Evolutionary conservation across 2,329 filamentous ascomycete species (phyloP).

Genomic region (Talaromyces funiculosus): DNA sequence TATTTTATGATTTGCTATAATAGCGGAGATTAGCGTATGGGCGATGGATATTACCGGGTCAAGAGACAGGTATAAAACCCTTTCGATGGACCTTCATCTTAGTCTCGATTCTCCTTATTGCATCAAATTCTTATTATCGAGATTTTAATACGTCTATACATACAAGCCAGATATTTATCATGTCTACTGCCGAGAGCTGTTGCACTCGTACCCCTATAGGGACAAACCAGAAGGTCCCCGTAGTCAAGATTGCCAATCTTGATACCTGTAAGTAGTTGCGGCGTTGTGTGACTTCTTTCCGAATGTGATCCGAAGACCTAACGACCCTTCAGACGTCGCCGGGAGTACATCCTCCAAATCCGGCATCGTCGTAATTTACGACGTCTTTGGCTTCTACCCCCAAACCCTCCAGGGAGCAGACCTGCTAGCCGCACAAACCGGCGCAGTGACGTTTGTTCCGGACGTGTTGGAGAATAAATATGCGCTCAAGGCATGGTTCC

Average conservation of each 20-base stretch:
- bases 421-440: constrained; percentile 34
- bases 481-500: constrained; percentile 46
- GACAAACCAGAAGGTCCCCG: constrained; percentile 12
- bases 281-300: background rate
- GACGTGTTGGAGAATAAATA: constrained; percentile 43
- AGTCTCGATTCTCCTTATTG: background rate
- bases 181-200: constrained; percentile 13
- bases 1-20: background rate
- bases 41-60: background rate
- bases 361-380: constrained; percentile 58
- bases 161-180: constrained; percentile 1
- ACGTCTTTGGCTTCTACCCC: constrained; percentile 61
- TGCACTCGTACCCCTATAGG: constrained; percentile 16
- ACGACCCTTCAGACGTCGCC: constrained; percentile 21
- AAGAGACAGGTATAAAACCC: background rate
- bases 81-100: background rate
- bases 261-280: constrained; percentile 14
- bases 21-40: background rate
- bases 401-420: constrained; percentile 68
- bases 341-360: constrained; percentile 49
- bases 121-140: background rate
- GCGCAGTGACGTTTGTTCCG: constrained; percentile 39
- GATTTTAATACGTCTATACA: background rate
- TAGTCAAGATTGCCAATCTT: constrained; percentile 16
- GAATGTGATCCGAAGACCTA: background rate